phyloP scores from a whole-genome alignment of 1,284 basidiomycete species.

The Ceratobasidium sp. region DNA sequence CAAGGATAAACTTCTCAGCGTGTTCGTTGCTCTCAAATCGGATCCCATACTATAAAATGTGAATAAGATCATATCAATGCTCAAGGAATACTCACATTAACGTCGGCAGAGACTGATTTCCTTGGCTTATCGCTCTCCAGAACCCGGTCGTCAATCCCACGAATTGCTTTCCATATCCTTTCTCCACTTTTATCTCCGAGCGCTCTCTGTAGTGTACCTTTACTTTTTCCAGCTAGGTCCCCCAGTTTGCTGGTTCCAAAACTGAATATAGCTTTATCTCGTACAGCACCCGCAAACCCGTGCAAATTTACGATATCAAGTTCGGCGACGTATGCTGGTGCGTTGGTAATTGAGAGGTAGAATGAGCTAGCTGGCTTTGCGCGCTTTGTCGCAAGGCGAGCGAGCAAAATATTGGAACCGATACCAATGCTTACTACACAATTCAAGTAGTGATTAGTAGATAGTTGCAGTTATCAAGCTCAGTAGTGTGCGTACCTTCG shows the following conservation, averaged over 20 bases:
- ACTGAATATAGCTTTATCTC: conserved; percentile 78
- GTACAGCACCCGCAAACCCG: conserved; percentile 82
- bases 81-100: conserved; percentile 71
- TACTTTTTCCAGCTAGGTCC: conserved; percentile 70
- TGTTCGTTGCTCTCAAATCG: conserved; percentile 86
- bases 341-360: conserved; percentile 70
- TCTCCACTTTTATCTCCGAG: conserved; percentile 87
- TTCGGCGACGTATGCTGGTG: conserved; percentile 70
- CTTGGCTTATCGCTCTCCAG: conserved; percentile 85
- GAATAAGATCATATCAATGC: not conserved
- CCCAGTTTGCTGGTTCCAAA: conserved; percentile 79
- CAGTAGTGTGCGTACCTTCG: conserved; percentile 66
- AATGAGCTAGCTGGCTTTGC: conserved; percentile 92
- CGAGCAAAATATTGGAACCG: conserved; percentile 89
- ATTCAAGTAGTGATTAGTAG: conserved; percentile 23
- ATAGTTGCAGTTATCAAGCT: not conserved
- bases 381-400: conserved; percentile 87
- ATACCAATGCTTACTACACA: conserved; percentile 87
- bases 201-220: conserved; percentile 70
- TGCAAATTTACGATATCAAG: conserved; percentile 89
- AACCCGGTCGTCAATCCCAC: conserved; percentile 83
- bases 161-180: conserved; percentile 82
- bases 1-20: conserved; percentile 78
- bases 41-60: conserved; percentile 82
- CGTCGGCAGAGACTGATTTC: conserved; percentile 90